phyloP scores from a whole-genome alignment of 257 asterid species.

The Linaria vulgaris region DNA sequence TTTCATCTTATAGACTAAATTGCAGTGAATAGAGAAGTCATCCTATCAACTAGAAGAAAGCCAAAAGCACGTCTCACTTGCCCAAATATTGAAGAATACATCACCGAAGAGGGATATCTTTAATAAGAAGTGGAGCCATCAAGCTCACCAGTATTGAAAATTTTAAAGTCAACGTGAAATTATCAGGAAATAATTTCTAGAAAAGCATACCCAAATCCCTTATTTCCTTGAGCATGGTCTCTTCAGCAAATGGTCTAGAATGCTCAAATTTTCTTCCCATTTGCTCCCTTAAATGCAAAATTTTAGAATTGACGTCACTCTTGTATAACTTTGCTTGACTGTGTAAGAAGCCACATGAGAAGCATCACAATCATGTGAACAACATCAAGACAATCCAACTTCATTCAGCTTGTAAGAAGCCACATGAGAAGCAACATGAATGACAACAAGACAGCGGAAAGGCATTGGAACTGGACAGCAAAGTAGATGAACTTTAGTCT shows the following conservation, averaged over 20 bases:
- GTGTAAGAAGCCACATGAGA: too few species aligned
- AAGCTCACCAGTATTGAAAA: background rate
- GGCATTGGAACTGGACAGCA: too few species aligned
- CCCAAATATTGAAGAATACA: conserved; percentile 8
- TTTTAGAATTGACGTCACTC: conserved; percentile 43
- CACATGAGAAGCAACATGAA: too few species aligned
- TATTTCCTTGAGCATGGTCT: conserved; percentile 24
- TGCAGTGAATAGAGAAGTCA: background rate
- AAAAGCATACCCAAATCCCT: conserved; percentile 39
- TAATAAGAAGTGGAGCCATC: background rate
- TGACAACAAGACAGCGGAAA: too few species aligned
- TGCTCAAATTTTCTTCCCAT: conserved; percentile 27
- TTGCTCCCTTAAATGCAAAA: conserved; percentile 39
- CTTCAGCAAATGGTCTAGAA: conserved; percentile 30
- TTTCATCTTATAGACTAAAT: background rate
- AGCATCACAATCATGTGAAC: too few species aligned
- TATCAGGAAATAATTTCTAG: too few species aligned
- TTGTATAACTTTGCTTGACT: conserved; percentile 54
- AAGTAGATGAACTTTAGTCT: too few species aligned
- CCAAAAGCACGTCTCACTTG: conserved; percentile 3
- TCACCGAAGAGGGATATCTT: background rate
- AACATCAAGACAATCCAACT: too few species aligned
- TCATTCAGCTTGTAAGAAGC: too few species aligned
- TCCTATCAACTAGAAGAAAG: conserved; percentile 15
- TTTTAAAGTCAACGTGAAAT: too few species aligned